These are phyloP conservation scores for Candida wancherniae DNA, from an alignment of 805 yeast species.

Conservation along the genomic window DNA sequence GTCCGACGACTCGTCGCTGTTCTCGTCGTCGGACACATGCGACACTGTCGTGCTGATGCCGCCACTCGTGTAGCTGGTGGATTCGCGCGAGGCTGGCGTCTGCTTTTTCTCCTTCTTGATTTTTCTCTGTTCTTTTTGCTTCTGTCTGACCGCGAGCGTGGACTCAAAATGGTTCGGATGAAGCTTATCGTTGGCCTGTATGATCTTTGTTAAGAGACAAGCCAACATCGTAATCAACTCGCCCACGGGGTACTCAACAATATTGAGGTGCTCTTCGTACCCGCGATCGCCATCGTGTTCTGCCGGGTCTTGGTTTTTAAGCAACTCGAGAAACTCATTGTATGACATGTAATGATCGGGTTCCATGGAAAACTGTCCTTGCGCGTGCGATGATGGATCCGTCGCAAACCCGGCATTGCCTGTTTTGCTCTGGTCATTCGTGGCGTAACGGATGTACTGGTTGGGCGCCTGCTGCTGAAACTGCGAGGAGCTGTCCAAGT, in stretches of 20 bases:
- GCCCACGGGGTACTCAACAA: slow-evolving; percentile 77
- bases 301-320: slow-evolving; percentile 15
- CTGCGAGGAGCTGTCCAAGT: background rate
- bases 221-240: slow-evolving; percentile 82
- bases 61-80: slow-evolving; percentile 10
- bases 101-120: slow-evolving; percentile 21
- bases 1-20: slow-evolving; percentile 16
- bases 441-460: background rate
- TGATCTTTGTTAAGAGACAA: slow-evolving; percentile 76
- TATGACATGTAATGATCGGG: slow-evolving; percentile 44
- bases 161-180: slow-evolving; percentile 63
- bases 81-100: slow-evolving; percentile 3
- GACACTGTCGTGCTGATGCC: slow-evolving; percentile 16
- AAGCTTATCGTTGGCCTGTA: slow-evolving; percentile 82
- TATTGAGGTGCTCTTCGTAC: slow-evolving; percentile 57
- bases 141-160: slow-evolving; percentile 39
- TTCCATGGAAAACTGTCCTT: slow-evolving; percentile 11
- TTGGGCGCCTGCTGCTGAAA: background rate
- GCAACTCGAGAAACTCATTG: slow-evolving; percentile 33
- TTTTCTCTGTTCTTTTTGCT: slow-evolving; percentile 31
- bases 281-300: slow-evolving; percentile 10
- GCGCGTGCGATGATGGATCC: too few relatives aligned
- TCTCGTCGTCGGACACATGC: slow-evolving; percentile 21
- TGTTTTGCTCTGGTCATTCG: background rate
- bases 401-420: too few relatives aligned